A percentile compares a stretch with the other conserved stretches of the same genome.
These are phyloP conservation scores for Neofusicoccum cordaticola DNA, from an alignment of 2,329 filamentous ascomycete genomes.

Conservation along the genomic window DNA sequence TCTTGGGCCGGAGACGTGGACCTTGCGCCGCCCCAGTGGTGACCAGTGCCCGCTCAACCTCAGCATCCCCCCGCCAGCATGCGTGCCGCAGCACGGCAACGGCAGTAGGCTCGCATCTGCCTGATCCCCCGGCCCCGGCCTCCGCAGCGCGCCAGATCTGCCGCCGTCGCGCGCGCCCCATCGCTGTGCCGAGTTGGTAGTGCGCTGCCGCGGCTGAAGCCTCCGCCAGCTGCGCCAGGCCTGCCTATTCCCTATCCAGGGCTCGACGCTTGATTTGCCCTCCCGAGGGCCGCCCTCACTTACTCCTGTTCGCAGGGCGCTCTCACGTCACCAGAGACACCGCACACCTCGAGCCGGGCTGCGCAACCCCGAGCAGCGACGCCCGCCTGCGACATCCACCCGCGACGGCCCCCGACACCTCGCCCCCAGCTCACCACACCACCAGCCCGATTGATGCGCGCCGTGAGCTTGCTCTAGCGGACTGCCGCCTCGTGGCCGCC, in stretches of 20 bases:
- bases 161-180: neutral
- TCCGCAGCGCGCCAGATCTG: neutral
- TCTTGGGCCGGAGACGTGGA: neutral
- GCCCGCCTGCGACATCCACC: slow-evolving; percentile 3
- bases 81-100: neutral
- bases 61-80: slow-evolving; percentile 4
- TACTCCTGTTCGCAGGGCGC: slow-evolving; percentile 12
- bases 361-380: neutral
- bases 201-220: neutral
- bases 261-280: slow-evolving; percentile 3
- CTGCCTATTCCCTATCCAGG: slow-evolving; percentile 5
- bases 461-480: neutral
- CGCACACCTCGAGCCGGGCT: neutral
- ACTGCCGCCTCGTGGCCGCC: neutral
- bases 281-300: slow-evolving; percentile 15
- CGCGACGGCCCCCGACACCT: neutral
- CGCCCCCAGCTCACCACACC: neutral
- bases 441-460: slow-evolving; percentile 6
- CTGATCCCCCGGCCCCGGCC: neutral
- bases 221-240: neutral
- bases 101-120: neutral
- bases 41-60: neutral
- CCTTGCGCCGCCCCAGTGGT: neutral
- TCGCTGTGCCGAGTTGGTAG: neutral
- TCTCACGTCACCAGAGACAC: slow-evolving; percentile 13